phyloP scores from a whole-genome alignment of 805 yeast genomes.

The Metschnikowia cubensis region DNA sequence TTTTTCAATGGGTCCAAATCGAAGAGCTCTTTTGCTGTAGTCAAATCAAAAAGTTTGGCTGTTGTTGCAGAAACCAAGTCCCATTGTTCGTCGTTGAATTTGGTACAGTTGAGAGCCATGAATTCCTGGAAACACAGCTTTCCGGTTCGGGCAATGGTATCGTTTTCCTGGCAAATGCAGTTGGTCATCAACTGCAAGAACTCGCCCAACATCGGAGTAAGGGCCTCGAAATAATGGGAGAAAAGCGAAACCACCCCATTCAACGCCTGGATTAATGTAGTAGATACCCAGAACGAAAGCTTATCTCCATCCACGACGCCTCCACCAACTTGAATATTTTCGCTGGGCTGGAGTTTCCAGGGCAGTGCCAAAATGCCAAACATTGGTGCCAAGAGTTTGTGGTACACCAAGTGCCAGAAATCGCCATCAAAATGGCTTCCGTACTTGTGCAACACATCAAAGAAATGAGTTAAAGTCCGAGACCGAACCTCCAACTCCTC shows the following conservation, averaged over 20 bases:
- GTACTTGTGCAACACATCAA: constrained; percentile 72
- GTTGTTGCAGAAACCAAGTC: constrained; percentile 59
- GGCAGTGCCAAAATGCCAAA: constrained; percentile 73
- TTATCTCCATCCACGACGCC: constrained; percentile 58
- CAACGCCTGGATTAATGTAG: constrained; percentile 93
- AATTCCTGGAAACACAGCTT: constrained; percentile 81
- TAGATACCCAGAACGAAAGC: constrained; percentile 91
- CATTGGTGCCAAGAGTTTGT: constrained; percentile 80
- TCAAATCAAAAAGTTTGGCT: constrained; percentile 64
- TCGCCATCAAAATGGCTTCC: constrained; percentile 71
- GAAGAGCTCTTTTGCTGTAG: constrained; percentile 84
- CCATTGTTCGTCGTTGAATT: constrained; percentile 74
- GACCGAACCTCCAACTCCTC: constrained; percentile 93
- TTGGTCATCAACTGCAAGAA: constrained; percentile 73
- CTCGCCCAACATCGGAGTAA: constrained; percentile 72
- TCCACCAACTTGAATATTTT: constrained; percentile 17
- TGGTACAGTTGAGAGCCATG: constrained; percentile 66
- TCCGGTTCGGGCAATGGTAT: constrained; percentile 93
- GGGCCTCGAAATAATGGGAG: constrained; percentile 72
- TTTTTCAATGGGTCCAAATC: constrained; percentile 48
- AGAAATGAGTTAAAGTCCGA: constrained; percentile 75
- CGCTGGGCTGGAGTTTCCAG: constrained; percentile 66
- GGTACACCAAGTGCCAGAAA: constrained; percentile 82
- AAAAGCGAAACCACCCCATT: constrained; percentile 82
- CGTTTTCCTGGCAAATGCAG: constrained; percentile 95